phyloP scores from a whole-genome alignment of 2,329 filamentous ascomycete genomes.

The Fusarium sp. region DNA sequence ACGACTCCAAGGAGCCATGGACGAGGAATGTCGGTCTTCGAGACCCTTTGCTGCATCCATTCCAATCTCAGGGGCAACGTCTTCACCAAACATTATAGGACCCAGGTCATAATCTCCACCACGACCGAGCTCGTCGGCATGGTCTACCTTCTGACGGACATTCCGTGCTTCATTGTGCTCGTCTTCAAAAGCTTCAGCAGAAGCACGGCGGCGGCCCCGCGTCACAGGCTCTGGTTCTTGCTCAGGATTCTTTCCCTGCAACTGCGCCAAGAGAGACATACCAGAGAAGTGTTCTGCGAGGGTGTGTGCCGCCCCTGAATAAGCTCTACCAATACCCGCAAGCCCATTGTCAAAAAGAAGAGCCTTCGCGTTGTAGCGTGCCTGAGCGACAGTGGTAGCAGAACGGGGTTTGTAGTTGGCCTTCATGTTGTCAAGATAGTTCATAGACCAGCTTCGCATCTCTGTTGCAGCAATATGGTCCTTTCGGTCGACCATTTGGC shows the following conservation, averaged over 20 bases:
- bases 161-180: slow-evolving; percentile 48
- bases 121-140: slow-evolving; percentile 42
- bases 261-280: slow-evolving; percentile 48
- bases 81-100: slow-evolving; percentile 47
- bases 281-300: slow-evolving; percentile 57
- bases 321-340: slow-evolving; percentile 35
- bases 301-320: slow-evolving; percentile 49
- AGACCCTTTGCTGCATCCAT: slow-evolving; percentile 72
- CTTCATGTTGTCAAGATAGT: slow-evolving; percentile 65
- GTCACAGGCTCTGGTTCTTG: slow-evolving; percentile 21
- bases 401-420: slow-evolving; percentile 39
- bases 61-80: slow-evolving; percentile 68
- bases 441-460: slow-evolving; percentile 51
- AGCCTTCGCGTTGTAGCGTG: slow-evolving; percentile 48
- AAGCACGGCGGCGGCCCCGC: slow-evolving; percentile 52
- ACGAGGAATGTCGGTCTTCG: slow-evolving; percentile 69
- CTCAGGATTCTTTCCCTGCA: slow-evolving; percentile 39
- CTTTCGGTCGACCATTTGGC: slow-evolving; percentile 44
- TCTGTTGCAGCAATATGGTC: slow-evolving; percentile 49
- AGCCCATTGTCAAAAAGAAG: slow-evolving; percentile 48
- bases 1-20: slow-evolving; percentile 62
- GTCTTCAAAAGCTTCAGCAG: slow-evolving; percentile 54
- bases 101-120: slow-evolving; percentile 39
- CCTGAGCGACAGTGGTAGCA: slow-evolving; percentile 44
- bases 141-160: slow-evolving; percentile 48